Base-by-base conservation (phyloP, 2,329 filamentous ascomycete species). In the Botrytis hyacinthi region DNA sequence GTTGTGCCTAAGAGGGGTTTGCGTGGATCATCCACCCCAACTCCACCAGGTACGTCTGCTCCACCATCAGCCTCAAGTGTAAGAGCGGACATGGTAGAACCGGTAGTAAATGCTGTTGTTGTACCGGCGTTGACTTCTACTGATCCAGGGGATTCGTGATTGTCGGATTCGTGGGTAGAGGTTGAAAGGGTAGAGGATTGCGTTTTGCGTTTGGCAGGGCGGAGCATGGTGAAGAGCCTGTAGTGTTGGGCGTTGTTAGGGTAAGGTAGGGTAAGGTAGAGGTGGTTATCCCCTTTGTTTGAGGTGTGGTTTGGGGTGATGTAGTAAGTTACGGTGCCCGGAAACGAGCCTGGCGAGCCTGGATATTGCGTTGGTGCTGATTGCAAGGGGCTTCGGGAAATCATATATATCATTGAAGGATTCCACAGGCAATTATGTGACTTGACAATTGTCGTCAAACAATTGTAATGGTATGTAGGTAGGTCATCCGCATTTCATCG, bases 1-100 rank as follows among this genome's bases (percentile, higher is more conserved):
- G 71, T 44, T 61, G 73, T 51, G 35, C 46, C 72, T 32, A 74
- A 73, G 66, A 75, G 72, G 72, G 73, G 75, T 48, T 59, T 60
- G n/a, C 71, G 74, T 44, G 73, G 73, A 63, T 77, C 72, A 61
- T 74, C 73, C 40, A 48, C 48, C 18, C 42, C 37, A 29, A 69
- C 51, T 57, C 51, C 51, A 29, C 51, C 51, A 4, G 3, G n/a
- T 57, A 12, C 51, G 14, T 57, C 51, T n/a, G 14, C 32, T 67
- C 68, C 40, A 42, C 67, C 70, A 74, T 73, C 37, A n/a, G 48
- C 48, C 26, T 69, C 48, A n/a, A 37, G 18, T 12, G 18, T n/a
- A 5, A 48, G 54, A 26, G 66, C 37, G 37, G 48, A 42, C 48
- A 61, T 71, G 42, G 75, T 66, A 35, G 67, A 57, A 42, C 59